Conservation (phyloP, 1,139 yeast species). For the Chernovozyma aurita region DNA sequence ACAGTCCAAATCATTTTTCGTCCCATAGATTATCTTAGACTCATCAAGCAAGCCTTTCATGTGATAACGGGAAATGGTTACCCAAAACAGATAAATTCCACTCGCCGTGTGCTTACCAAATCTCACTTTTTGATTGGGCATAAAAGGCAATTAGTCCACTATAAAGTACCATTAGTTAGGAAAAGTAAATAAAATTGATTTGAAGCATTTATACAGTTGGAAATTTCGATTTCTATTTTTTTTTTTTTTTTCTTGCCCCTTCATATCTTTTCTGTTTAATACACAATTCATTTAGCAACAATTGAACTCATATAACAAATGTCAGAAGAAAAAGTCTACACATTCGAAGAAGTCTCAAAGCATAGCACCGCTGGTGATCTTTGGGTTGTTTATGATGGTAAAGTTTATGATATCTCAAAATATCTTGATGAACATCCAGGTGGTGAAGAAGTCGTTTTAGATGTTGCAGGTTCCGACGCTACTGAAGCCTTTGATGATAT, state of each 20-base stretch:
- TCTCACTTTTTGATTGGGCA: conserved; percentile 5
- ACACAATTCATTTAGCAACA: not conserved
- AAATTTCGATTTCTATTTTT: no score
- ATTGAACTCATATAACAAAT: conserved; percentile 8
- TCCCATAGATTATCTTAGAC: no score
- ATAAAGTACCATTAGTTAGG: no score
- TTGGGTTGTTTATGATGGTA: conserved; percentile 88
- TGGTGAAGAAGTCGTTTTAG: conserved; percentile 94
- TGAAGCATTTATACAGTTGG: no score
- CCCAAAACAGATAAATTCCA: conserved; percentile 1
- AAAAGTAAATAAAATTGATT: no score
- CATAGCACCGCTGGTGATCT: conserved; percentile 78
- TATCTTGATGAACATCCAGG: conserved; percentile 95
- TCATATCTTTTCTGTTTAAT: conserved; percentile 2
- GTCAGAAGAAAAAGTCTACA: conserved; percentile 23
- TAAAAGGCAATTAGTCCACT: no score
- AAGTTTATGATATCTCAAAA: conserved; percentile 79
- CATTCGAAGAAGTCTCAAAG: conserved; percentile 63
- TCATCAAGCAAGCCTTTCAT: no score
- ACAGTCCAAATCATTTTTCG: no score
- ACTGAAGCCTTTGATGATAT: conserved; percentile 94
- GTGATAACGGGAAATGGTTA: not conserved
- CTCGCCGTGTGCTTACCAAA: conserved; percentile 7
- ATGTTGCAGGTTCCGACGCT: conserved; percentile 89
- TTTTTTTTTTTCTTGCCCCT: not conserved